phyloP scores from a whole-genome alignment of 1,284 basidiomycete genomes.

The Rhodotorula sp. region DNA sequence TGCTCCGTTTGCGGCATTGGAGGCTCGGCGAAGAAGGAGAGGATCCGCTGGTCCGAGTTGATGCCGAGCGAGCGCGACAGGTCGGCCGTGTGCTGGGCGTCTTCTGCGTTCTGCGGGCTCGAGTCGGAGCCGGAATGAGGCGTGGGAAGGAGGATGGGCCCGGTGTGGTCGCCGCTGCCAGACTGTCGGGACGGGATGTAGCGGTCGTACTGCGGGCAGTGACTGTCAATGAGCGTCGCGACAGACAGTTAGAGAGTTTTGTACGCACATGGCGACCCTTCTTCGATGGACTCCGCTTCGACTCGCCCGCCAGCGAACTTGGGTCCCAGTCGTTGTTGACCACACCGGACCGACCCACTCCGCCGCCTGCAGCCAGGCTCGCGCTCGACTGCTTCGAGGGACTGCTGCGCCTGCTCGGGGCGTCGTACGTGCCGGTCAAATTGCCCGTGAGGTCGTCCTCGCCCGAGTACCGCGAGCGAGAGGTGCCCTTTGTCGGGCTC shows the following conservation, averaged over 20 bases:
- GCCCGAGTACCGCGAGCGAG: neutral
- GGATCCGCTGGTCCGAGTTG: slow-evolving; percentile 51
- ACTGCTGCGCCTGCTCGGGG: slow-evolving; percentile 17
- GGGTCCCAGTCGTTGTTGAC: slow-evolving; percentile 33
- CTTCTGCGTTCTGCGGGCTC: slow-evolving; percentile 16
- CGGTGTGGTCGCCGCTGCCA: slow-evolving; percentile 39
- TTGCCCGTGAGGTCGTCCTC: slow-evolving; percentile 25
- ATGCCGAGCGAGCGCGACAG: slow-evolving; percentile 45
- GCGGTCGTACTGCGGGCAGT: slow-evolving; percentile 29
- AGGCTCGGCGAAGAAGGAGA: slow-evolving; percentile 52
- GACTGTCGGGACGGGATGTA: slow-evolving; percentile 39
- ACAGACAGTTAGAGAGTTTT: neutral
- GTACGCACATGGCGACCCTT: slow-evolving; percentile 32
- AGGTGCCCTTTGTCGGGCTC: slow-evolving; percentile 15
- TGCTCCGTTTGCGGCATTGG: slow-evolving; percentile 47
- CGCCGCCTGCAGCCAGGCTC: slow-evolving; percentile 25
- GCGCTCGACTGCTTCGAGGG: slow-evolving; percentile 19
- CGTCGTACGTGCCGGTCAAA: slow-evolving; percentile 21
- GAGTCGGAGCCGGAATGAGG: slow-evolving; percentile 6
- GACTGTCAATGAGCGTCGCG: neutral
- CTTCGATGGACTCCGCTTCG: slow-evolving; percentile 35
- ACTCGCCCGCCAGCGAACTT: slow-evolving; percentile 10
- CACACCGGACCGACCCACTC: slow-evolving; percentile 31
- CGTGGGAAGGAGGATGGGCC: slow-evolving; percentile 35
- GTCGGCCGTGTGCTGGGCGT: slow-evolving; percentile 42